Base-by-base conservation (phyloP, 768 basidiomycete species). In the Tricholoma flavovirens region DNA sequence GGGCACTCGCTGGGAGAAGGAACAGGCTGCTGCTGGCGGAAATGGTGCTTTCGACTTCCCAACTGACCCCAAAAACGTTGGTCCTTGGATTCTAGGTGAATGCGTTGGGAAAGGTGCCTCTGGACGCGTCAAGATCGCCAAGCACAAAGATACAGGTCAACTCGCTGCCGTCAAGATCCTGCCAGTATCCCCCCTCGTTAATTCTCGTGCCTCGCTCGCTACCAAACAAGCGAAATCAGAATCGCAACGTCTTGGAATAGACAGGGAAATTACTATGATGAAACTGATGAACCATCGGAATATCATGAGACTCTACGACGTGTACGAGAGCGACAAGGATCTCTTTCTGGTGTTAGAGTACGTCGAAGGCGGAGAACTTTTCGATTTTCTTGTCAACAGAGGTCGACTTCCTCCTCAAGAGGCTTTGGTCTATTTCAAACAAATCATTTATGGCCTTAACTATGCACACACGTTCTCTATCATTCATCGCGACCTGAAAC, bases 261-360 rank as follows among this genome's bases (percentile, higher is more conserved):
- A 97, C 69, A 77, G 92, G 60, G 95, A 98, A 71, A 96, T 98
- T 58, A 92, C 90, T 55, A 94, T 98, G 86, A 96, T 98, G 95
- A 98, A 98, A 71, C 87, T 98, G 63, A 94, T 98, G 86, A 91
- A 95, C 66, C 95, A 98, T 67, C 95, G 93, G 1, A 97, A 97
- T 72, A 93, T 98, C 64, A 83, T 98, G 77, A 85, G 88, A 59
- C 87, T 98, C 38, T 94, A 92, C 71, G 95, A 98, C 67, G 95
- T 98, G 53, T 97, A 90, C 71, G 93, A 98, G 73, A 90, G 91
- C 67, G 85, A 90, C 40, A 86, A 82, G 65, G 91, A 96, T 62
- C 85, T 98, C 40, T 97, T 88, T 71, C 84, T 98, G 30, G 86
- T 98, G 32, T 81, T 98, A 51, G 96, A 98, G 72, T 98, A 95